Conservation (phyloP, 2,329 filamentous ascomycete genomes). For the Colletotrichum sojae region DNA sequence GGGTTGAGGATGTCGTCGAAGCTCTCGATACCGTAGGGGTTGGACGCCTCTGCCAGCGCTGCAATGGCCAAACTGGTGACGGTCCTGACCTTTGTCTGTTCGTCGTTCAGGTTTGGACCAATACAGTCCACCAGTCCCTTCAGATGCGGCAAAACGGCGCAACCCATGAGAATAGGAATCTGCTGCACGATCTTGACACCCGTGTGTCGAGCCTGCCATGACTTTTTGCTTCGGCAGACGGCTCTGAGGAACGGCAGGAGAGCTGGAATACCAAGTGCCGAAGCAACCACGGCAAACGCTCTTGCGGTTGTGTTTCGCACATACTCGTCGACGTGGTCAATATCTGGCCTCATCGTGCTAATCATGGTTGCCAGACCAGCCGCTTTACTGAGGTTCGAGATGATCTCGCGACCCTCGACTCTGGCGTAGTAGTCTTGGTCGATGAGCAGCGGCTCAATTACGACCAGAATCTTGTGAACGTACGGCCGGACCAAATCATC, state of each 20-base stretch:
- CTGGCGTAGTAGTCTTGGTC: slow-evolving; percentile 99
- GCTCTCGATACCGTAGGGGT: slow-evolving; percentile 98
- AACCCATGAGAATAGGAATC: slow-evolving; percentile 98
- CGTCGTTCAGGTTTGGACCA: slow-evolving; percentile 94
- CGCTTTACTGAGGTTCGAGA: slow-evolving; percentile 96
- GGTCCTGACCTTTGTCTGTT: slow-evolving; percentile 97
- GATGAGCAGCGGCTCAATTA: slow-evolving; percentile 98
- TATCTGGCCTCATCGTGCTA: slow-evolving; percentile 98
- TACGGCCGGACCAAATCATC: slow-evolving; percentile 97
- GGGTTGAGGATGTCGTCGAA: slow-evolving; percentile 98
- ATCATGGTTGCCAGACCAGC: slow-evolving; percentile 99
- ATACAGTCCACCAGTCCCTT: slow-evolving; percentile 98
- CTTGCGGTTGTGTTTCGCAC: slow-evolving; percentile 97
- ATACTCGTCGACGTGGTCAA: slow-evolving; percentile 98
- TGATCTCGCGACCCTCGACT: slow-evolving; percentile 98
- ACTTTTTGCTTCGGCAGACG: slow-evolving; percentile 98
- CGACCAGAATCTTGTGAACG: slow-evolving; percentile 97
- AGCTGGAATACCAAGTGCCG: slow-evolving; percentile 94
- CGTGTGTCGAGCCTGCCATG: slow-evolving; percentile 97
- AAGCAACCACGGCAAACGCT: slow-evolving; percentile 97
- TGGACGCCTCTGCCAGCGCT: slow-evolving; percentile 94
- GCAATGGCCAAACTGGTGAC: slow-evolving; percentile 96
- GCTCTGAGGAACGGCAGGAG: slow-evolving; percentile 95
- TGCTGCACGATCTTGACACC: slow-evolving; percentile 99
- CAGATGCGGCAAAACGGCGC: slow-evolving; percentile 93